phyloP scores from a whole-genome alignment of 2,329 filamentous ascomycete species.

The Verticillium nubilum region DNA sequence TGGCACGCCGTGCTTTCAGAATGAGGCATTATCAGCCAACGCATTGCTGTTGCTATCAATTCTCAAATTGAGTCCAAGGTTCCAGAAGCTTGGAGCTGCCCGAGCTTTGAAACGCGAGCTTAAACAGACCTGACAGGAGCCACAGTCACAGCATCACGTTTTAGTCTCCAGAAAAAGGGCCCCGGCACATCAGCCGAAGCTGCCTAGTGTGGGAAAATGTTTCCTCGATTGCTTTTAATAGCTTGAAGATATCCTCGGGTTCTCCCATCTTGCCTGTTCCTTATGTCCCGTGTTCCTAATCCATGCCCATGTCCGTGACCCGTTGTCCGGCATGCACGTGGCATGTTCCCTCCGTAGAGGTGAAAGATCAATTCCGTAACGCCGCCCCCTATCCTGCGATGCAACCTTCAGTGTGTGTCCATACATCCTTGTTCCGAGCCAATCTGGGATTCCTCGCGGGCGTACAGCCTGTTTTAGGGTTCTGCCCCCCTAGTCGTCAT shows the following conservation, averaged over 20 bases:
- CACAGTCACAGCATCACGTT: background rate
- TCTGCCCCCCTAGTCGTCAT: slow-evolving; percentile 28
- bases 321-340: background rate
- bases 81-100: background rate
- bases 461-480: background rate
- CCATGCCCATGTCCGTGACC: background rate
- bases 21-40: background rate
- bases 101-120: background rate
- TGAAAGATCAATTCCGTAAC: background rate
- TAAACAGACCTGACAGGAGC: background rate
- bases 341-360: background rate
- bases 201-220: background rate
- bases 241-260: background rate
- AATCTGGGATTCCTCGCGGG: background rate
- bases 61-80: background rate
- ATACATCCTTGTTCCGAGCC: background rate
- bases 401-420: background rate
- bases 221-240: background rate
- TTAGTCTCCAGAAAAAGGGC: background rate
- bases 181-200: background rate
- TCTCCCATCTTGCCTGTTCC: background rate
- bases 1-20: background rate
- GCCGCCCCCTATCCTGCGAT: background rate
- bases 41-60: background rate
- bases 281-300: background rate